These are phyloP conservation scores for Plantago lanceolata DNA, from an alignment of 305 asterid species.

Conservation along the genomic window DNA sequence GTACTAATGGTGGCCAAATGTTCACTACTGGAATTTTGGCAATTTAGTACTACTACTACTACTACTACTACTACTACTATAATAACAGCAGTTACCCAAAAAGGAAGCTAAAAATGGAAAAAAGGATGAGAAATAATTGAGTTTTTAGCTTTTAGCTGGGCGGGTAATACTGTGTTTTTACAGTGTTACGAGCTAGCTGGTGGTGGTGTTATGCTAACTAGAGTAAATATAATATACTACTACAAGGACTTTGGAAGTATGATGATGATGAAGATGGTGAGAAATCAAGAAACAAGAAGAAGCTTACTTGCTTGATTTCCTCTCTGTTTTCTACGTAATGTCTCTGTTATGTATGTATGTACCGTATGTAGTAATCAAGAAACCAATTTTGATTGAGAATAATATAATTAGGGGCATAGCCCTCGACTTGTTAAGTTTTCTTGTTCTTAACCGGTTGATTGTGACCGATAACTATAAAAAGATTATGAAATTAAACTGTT, in stretches of 20 bases:
- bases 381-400: slow-evolving; percentile 11
- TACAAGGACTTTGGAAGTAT: not conserved
- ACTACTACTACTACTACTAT: not conserved
- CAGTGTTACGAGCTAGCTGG: no score
- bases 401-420: not conserved
- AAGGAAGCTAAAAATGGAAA: not conserved
- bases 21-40: slow-evolving; percentile 50
- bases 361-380: no score
- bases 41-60: slow-evolving; percentile 23
- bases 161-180: not conserved
- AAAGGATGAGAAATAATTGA: not conserved
- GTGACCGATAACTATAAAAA: not conserved
- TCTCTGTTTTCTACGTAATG: not conserved
- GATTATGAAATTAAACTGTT: not conserved
- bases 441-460: not conserved
- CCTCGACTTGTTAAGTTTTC: not conserved
- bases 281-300: not conserved
- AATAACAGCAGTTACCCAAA: no score
- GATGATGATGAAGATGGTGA: no score
- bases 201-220: not conserved
- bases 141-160: not conserved
- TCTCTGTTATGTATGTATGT: not conserved
- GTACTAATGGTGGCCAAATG: slow-evolving; percentile 28
- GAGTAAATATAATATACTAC: slow-evolving; percentile 6
- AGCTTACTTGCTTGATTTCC: not conserved